Evolutionary conservation across 2,329 filamentous ascomycete species (phyloP).

Genomic region (Epichloe aotearoae): DNA sequence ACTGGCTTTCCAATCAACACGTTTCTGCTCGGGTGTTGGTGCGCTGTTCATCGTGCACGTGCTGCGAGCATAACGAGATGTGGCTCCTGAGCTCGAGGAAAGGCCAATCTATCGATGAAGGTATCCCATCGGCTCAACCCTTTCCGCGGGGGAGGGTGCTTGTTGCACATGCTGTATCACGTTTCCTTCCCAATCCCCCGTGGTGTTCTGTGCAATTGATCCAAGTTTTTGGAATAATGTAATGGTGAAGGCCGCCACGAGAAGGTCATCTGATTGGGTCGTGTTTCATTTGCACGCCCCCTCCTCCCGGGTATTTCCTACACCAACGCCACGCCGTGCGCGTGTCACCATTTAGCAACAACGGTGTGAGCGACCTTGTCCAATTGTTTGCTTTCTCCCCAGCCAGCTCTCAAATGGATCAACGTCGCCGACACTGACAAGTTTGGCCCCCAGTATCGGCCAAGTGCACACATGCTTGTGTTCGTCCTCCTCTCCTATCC

Average conservation of each 20-base stretch:
- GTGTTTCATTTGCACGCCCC: not conserved
- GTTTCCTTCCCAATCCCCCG: not conserved
- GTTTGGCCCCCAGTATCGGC: constrained; percentile 1
- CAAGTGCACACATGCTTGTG: not conserved
- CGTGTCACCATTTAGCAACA: constrained; percentile 1
- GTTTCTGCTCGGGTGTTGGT: not conserved
- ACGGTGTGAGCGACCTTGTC: constrained; percentile 3
- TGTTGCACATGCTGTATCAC: not conserved
- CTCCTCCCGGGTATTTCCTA: not conserved
- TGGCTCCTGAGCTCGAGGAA: not conserved
- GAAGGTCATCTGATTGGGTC: not conserved
- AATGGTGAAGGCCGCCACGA: not conserved
- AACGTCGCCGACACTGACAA: not conserved
- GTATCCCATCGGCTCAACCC: not conserved
- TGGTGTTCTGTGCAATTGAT: not conserved
- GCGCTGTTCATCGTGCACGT: not conserved
- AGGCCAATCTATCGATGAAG: not conserved
- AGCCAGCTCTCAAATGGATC: not conserved
- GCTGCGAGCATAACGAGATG: not conserved
- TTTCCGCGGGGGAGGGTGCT: not conserved
- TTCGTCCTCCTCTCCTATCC: not conserved
- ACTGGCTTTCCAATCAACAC: no score
- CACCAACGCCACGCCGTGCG: constrained; percentile 6
- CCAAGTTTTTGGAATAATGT: not conserved
- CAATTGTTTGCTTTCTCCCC: constrained; percentile 6